Percentiles rank a stretch among this genome's conserved stretches.
These are phyloP conservation scores for Paraglomus brasilianum DNA, from an alignment of 192 early-diverging fungal species.

Conservation along the genomic window DNA sequence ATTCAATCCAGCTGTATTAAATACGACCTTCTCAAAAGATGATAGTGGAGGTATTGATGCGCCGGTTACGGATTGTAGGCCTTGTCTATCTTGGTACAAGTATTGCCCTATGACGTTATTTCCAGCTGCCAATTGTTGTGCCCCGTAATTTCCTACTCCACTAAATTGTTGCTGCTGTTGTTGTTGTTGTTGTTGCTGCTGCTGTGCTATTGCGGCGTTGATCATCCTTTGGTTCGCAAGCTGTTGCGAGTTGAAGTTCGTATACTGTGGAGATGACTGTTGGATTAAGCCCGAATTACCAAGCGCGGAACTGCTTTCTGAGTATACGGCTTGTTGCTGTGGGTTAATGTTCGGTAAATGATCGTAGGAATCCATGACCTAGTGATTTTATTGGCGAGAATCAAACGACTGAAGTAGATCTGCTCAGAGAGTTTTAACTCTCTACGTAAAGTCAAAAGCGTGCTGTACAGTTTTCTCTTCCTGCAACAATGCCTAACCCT, in stretches of 20 bases:
- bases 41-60: slow-evolving; percentile 7
- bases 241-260: slow-evolving; percentile 14
- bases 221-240: background rate
- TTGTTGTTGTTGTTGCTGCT: background rate
- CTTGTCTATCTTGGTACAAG: slow-evolving; percentile 18
- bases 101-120: background rate
- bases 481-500: no score
- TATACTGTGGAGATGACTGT: slow-evolving; percentile 3
- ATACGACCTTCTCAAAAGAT: background rate
- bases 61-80: background rate
- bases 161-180: slow-evolving; percentile 20
- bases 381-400: background rate
- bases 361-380: slow-evolving; percentile 20
- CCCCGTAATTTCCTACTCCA: background rate
- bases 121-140: background rate
- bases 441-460: no score
- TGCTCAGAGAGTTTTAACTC: no score
- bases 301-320: background rate
- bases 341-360: slow-evolving; percentile 2
- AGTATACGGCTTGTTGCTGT: slow-evolving; percentile 23
- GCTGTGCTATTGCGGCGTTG: background rate
- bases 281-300: slow-evolving; percentile 15
- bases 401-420: no score
- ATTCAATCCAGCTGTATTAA: background rate
- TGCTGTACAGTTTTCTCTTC: no score